These are phyloP conservation scores for Nakazawaea laoshanensis DNA, from an alignment of 805 yeast genomes.

Conservation along the genomic window DNA sequence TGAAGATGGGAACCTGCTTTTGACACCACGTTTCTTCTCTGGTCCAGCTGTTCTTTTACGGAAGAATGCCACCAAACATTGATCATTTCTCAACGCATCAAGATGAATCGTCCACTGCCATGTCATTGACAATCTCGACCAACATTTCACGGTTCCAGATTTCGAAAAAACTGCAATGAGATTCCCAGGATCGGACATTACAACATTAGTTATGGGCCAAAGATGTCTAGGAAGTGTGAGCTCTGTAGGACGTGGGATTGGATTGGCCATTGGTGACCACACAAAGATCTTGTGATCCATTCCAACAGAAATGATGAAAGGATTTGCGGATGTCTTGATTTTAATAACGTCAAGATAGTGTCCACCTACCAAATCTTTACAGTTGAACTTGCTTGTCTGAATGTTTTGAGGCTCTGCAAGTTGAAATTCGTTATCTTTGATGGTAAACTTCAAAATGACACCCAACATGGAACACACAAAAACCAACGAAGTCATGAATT, in stretches of 20 bases:
- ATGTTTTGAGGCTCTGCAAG: constrained; percentile 5
- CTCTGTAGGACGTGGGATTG: constrained; percentile 35
- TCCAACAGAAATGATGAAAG: constrained; percentile 64
- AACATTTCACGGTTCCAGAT: constrained; percentile 47
- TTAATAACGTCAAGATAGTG: constrained; percentile 59
- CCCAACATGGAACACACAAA: constrained; percentile 44
- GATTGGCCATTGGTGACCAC: constrained; percentile 62
- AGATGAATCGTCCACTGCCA: constrained; percentile 49
- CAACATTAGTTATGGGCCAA: constrained; percentile 57
- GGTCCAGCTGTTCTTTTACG: constrained; percentile 46
- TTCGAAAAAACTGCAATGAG: constrained; percentile 47
- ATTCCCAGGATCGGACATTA: constrained; percentile 51
- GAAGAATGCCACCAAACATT: constrained; percentile 51
- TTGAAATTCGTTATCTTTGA: constrained; percentile 18
- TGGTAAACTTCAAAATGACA: constrained; percentile 31
- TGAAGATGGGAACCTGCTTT: constrained; percentile 10
- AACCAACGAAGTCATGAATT: constrained; percentile 40
- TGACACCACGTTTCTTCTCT: constrained; percentile 18
- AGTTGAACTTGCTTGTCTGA: constrained; percentile 14
- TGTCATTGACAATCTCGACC: constrained; percentile 44
- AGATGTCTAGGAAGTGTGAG: constrained; percentile 33
- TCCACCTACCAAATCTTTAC: constrained; percentile 35
- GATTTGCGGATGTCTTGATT: constrained; percentile 50
- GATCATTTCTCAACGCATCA: constrained; percentile 25
- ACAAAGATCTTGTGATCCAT: constrained; percentile 63